phyloP scores from a whole-genome alignment of 352 stramenopile genomes.

The Globisporangium cylindrosporum region DNA sequence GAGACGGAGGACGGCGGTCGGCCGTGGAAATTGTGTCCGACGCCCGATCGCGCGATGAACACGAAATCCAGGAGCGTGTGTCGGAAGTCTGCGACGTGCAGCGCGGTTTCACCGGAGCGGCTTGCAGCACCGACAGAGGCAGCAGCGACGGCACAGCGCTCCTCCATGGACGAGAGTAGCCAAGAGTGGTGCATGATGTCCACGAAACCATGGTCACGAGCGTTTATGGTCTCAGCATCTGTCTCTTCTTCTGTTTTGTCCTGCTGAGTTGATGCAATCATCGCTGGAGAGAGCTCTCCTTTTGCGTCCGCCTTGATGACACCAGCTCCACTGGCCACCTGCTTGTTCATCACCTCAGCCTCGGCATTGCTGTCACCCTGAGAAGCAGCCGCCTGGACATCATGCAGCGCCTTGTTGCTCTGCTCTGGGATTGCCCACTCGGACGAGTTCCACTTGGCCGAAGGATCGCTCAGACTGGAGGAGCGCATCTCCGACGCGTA shows the following conservation, averaged over 20 bases:
- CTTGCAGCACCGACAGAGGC: conserved; percentile 28
- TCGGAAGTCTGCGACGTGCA: conserved; percentile 44
- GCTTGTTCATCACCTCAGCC: neutral
- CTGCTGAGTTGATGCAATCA: neutral
- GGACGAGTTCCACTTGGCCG: conserved; percentile 12
- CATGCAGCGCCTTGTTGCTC: conserved; percentile 1
- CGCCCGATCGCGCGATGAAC: conserved; percentile 58
- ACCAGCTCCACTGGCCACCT: neutral
- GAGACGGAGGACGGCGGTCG: conserved; percentile 34
- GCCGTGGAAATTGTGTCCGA: conserved; percentile 50
- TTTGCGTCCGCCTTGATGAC: neutral
- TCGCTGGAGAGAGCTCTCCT: neutral
- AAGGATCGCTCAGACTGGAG: conserved; percentile 1
- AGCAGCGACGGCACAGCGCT: conserved; percentile 43
- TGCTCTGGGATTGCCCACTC: conserved; percentile 11
- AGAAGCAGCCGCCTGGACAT: neutral
- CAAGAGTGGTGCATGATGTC: conserved; percentile 74
- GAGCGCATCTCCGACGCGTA: conserved; percentile 17
- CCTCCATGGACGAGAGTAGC: conserved; percentile 66
- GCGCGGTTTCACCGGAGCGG: conserved; percentile 14
- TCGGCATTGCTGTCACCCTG: neutral
- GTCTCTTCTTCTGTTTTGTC: conserved; percentile 1
- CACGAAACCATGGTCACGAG: conserved; percentile 46
- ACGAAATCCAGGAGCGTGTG: conserved; percentile 63
- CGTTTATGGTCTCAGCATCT: neutral